phyloP scores from a whole-genome alignment of 371 early-diverging fungal genomes.

The Saksenaea oblongispora region DNA sequence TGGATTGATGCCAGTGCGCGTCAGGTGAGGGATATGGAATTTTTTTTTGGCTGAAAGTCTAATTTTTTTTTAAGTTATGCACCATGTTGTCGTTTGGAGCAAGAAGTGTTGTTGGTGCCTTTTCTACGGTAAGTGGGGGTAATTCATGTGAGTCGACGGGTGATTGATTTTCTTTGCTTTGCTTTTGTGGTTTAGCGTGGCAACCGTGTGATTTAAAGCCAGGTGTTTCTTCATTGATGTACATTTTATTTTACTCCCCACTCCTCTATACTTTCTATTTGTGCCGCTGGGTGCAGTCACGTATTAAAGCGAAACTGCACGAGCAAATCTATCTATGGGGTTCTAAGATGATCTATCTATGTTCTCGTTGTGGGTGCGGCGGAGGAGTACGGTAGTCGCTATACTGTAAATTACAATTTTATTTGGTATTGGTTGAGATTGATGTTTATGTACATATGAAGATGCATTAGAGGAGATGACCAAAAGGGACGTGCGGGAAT shows the following conservation, averaged over 20 bases:
- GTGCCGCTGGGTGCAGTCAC: too few relatives aligned
- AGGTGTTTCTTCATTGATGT: too few relatives aligned
- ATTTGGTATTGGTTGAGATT: not conserved
- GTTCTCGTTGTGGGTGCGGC: too few relatives aligned
- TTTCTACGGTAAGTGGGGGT: conserved; percentile 35
- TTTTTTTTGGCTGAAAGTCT: conserved; percentile 1
- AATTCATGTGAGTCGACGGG: not conserved
- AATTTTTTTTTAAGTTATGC: conserved; percentile 25
- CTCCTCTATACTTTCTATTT: too few relatives aligned
- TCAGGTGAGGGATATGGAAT: conserved; percentile 35
- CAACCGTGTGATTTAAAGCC: not conserved
- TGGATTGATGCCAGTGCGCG: conserved; percentile 57
- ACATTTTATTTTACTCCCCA: too few relatives aligned
- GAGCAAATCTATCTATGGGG: too few relatives aligned
- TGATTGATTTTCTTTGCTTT: not conserved
- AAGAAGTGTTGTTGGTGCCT: conserved; percentile 35
- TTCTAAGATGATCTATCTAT: too few relatives aligned
- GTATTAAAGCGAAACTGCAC: too few relatives aligned
- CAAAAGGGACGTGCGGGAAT: not conserved
- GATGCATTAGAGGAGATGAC: not conserved
- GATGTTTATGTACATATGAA: conserved; percentile 1
- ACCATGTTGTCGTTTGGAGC: conserved; percentile 52
- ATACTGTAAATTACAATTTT: not conserved
- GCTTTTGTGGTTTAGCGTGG: not conserved
- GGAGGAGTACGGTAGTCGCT: too few relatives aligned